Conservation (phyloP, 495 filamentous ascomycete genomes). For the Amphirosellinia nigrospora region DNA sequence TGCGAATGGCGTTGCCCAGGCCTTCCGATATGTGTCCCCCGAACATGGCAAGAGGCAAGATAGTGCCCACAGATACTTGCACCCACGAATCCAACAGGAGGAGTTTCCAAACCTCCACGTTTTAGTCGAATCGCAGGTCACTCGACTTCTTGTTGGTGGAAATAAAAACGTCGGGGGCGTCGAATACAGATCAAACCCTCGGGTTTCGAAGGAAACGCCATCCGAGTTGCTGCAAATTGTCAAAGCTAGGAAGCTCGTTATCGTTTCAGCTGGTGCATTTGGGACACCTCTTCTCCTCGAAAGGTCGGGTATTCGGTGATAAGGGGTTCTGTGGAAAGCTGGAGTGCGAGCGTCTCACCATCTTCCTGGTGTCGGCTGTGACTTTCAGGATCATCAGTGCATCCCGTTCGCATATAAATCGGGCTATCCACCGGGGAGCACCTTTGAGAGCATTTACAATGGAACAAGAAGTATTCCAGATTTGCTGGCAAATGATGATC, state of each 20-base stretch:
- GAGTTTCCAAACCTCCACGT: constrained; percentile 57
- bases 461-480: no score
- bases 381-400: constrained; percentile 49
- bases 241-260: constrained; percentile 56
- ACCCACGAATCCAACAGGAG: constrained; percentile 49
- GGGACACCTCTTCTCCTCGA: constrained; percentile 59
- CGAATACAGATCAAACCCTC: constrained; percentile 46
- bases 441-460: no score
- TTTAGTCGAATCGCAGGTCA: constrained; percentile 55
- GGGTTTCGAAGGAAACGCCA: constrained; percentile 21
- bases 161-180: constrained; percentile 48
- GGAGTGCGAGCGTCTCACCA: constrained; percentile 30
- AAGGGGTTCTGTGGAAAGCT: constrained; percentile 37
- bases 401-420: no score
- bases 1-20: constrained; percentile 31
- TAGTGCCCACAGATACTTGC: constrained; percentile 43
- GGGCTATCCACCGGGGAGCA: no score
- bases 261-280: constrained; percentile 58
- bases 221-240: no score
- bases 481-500: no score
- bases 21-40: constrained; percentile 31
- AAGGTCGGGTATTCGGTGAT: constrained; percentile 60
- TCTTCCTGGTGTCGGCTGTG: constrained; percentile 47
- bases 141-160: constrained; percentile 52
- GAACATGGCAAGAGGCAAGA: constrained; percentile 41